Evolutionary conservation across 768 basidiomycete genomes (phyloP).

Genomic region (Suillus lakei): DNA sequence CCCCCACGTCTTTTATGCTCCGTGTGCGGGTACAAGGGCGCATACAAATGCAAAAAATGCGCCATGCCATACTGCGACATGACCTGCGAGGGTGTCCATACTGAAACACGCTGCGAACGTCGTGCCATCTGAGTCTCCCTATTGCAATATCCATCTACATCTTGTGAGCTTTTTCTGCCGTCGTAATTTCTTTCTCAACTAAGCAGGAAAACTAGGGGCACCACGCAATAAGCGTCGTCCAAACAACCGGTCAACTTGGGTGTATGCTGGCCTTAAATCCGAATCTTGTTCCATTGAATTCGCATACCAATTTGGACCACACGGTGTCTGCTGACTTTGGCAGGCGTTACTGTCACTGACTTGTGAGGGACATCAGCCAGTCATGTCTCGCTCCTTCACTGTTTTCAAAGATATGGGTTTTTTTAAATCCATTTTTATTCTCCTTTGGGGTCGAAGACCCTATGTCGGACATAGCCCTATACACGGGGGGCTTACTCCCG

Average conservation of each 20-base stretch:
- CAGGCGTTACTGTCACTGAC: background rate
- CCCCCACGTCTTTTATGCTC: conserved; percentile 79
- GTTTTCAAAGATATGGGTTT: background rate
- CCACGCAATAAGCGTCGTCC: background rate
- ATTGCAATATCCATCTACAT: background rate
- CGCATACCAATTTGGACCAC: background rate
- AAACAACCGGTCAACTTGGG: background rate
- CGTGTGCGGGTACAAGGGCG: conserved; percentile 87
- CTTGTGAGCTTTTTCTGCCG: background rate
- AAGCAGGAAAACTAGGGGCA: background rate
- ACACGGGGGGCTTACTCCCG: too few species aligned
- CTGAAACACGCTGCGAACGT: conserved; percentile 82
- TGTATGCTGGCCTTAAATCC: background rate
- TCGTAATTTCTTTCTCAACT: background rate
- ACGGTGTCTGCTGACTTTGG: background rate
- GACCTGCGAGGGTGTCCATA: conserved; percentile 74
- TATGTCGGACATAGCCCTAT: too few species aligned
- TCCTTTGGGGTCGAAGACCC: too few species aligned
- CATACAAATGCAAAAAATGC: conserved; percentile 80
- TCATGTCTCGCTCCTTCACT: background rate
- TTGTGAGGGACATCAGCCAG: background rate
- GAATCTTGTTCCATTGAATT: background rate
- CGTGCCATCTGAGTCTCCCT: conserved; percentile 53
- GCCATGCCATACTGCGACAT: conserved; percentile 76
- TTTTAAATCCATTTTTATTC: too few species aligned